These are phyloP conservation scores for Gossypium longicalyx DNA, from an alignment of 345 rosid species.

Conservation along the genomic window DNA sequence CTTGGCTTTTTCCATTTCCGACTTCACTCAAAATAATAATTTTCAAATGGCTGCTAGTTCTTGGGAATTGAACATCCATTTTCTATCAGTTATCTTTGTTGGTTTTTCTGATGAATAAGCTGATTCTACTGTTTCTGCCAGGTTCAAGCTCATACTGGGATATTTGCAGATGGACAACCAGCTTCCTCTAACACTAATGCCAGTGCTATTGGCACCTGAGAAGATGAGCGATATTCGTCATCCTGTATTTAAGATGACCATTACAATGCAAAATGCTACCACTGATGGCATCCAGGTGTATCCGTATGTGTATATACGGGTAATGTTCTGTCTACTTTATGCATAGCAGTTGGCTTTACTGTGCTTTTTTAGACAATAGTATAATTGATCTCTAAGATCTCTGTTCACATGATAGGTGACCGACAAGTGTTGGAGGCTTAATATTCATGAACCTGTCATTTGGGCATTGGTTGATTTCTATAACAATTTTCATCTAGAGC, in stretches of 20 bases:
- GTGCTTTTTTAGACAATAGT: conserved; percentile 8
- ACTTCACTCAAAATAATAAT: not conserved
- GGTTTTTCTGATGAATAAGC: not conserved
- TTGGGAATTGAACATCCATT: not conserved
- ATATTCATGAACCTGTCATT: conserved; percentile 92
- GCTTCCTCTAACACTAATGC: conserved; percentile 90
- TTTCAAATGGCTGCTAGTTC: not conserved
- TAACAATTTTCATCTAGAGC: conserved; percentile 73
- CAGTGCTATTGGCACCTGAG: conserved; percentile 85
- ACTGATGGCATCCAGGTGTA: conserved; percentile 71
- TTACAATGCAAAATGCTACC: conserved; percentile 72
- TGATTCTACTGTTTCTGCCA: conserved; percentile 33
- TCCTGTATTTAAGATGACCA: conserved; percentile 90
- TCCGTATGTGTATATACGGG: conserved; percentile 87
- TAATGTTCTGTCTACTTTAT: conserved; percentile 25
- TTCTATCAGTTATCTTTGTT: not conserved
- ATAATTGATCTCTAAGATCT: conserved; percentile 13
- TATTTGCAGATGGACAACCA: conserved; percentile 88
- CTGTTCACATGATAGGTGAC: conserved; percentile 49
- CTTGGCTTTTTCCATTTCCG: not conserved
- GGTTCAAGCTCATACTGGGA: conserved; percentile 90
- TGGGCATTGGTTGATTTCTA: conserved; percentile 82
- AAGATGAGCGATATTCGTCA: conserved; percentile 56
- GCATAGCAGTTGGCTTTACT: conserved; percentile 4
- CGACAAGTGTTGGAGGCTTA: conserved; percentile 77